Percentiles rank a stretch among this genome's conserved stretches.
Evolutionary conservation across 768 basidiomycete species (phyloP).

Genomic region (Mycena filopes): DNA sequence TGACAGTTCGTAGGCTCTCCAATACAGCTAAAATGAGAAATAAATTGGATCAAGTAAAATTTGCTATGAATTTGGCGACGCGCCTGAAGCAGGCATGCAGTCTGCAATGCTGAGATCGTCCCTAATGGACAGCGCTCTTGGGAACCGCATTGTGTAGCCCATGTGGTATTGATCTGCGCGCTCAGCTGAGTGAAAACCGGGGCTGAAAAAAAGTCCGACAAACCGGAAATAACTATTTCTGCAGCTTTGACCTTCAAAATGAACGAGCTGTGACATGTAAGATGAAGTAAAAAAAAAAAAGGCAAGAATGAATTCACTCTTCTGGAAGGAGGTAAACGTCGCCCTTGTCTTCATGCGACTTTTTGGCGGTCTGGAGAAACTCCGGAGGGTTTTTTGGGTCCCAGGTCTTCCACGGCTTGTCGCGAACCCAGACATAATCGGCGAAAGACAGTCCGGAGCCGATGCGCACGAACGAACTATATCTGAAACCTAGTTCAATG

Average conservation of each 20-base stretch:
- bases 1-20: constrained; percentile 68
- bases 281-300: constrained; percentile 1
- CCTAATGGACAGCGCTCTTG: constrained; percentile 82
- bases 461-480: constrained; percentile 88
- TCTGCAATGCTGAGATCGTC: constrained; percentile 81
- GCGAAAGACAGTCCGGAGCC: constrained; percentile 89
- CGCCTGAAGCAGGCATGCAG: constrained; percentile 78
- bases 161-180: constrained; percentile 82
- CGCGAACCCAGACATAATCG: constrained; percentile 87
- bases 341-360: constrained; percentile 80
- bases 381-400: constrained; percentile 77
- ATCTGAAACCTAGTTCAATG: constrained; percentile 57
- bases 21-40: constrained; percentile 57
- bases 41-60: background rate
- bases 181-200: constrained; percentile 12
- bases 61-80: background rate
- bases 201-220: constrained; percentile 5
- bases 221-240: constrained; percentile 84
- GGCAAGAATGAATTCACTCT: constrained; percentile 63
- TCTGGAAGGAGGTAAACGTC: constrained; percentile 92
- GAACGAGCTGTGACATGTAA: constrained; percentile 76
- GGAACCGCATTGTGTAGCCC: constrained; percentile 94
- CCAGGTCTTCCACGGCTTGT: constrained; percentile 86
- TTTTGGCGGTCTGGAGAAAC: constrained; percentile 72
- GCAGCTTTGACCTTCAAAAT: constrained; percentile 94